Percentiles rank a stretch among this genome's conserved stretches.
phyloP scores from a whole-genome alignment of 225 moss, liverwort and hornwort species.

The Neckera pumila region DNA sequence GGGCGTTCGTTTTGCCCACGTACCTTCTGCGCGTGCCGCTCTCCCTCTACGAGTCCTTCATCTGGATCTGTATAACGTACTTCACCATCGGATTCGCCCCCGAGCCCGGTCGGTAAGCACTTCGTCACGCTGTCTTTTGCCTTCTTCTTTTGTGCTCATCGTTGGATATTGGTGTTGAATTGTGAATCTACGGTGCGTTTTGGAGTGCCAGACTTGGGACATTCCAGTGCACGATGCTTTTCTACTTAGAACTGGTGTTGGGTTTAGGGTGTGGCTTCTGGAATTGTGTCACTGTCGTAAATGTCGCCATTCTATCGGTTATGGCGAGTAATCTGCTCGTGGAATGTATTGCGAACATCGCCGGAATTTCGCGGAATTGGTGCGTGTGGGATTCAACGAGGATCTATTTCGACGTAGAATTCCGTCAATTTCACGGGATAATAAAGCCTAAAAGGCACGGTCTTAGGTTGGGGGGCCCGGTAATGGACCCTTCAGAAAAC shows the following conservation, averaged over 20 bases:
- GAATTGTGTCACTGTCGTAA: neutral
- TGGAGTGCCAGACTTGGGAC: neutral
- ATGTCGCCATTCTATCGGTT: neutral
- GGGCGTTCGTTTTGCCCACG: conserved; percentile 58
- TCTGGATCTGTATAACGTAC: conserved; percentile 31
- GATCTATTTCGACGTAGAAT: neutral
- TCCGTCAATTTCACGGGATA: neutral
- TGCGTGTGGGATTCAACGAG: too few species aligned
- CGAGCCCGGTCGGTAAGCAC: conserved; percentile 29
- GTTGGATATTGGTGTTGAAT: neutral
- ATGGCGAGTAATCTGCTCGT: neutral
- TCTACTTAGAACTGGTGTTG: neutral
- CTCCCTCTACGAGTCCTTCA: conserved; percentile 37
- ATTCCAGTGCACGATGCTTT: neutral
- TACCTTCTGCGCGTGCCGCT: conserved; percentile 53
- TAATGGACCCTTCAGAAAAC: too few species aligned
- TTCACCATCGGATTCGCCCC: conserved; percentile 63
- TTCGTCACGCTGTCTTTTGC: neutral
- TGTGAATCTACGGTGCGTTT: neutral
- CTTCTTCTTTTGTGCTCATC: neutral
- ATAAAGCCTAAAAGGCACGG: too few species aligned
- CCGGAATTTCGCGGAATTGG: neutral
- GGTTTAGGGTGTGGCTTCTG: neutral
- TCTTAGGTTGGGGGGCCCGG: too few species aligned
- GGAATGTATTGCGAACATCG: too few species aligned